Conservation (phyloP, 1,284 basidiomycete species). For the Amylostereum areolatum region DNA sequence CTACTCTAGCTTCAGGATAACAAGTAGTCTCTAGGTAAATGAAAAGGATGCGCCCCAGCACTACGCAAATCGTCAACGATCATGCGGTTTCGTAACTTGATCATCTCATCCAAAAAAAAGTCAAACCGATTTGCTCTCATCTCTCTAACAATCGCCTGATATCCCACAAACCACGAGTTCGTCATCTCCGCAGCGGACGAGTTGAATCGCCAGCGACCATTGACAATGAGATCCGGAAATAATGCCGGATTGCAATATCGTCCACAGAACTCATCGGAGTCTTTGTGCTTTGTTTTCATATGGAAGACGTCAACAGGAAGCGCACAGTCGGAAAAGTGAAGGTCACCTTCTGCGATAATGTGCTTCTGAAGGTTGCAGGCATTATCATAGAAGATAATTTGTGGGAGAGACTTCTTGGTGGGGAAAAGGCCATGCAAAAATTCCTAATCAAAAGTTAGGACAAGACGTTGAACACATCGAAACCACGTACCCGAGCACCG, state of each 20-base stretch:
- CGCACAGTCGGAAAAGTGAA: slow-evolving; percentile 19
- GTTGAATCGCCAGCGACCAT: slow-evolving; percentile 23
- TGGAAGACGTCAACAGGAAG: slow-evolving; percentile 37
- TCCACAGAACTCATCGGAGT: slow-evolving; percentile 25
- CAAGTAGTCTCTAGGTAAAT: too few relatives aligned
- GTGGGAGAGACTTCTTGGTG: slow-evolving; percentile 12
- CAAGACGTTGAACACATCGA: background rate
- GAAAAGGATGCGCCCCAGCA: background rate
- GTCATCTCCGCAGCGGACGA: slow-evolving; percentile 17
- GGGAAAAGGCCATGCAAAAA: slow-evolving; percentile 8
- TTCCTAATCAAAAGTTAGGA: background rate
- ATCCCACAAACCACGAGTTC: slow-evolving; percentile 20
- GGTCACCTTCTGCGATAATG: slow-evolving; percentile 16
- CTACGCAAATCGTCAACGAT: background rate
- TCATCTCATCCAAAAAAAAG: slow-evolving; percentile 38
- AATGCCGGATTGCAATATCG: slow-evolving; percentile 28
- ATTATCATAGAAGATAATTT: slow-evolving; percentile 27
- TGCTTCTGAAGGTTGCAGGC: slow-evolving; percentile 25
- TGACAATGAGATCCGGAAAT: slow-evolving; percentile 24
- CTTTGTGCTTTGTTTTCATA: slow-evolving; percentile 33
- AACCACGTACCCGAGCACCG: slow-evolving; percentile 12
- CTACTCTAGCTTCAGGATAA: too few relatives aligned
- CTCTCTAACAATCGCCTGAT: slow-evolving; percentile 18
- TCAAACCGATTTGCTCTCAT: slow-evolving; percentile 14
- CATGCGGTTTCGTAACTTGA: slow-evolving; percentile 19